A percentile compares a stretch with the other conserved stretches of the same genome.
phyloP scores from a whole-genome alignment of 129 eudicot genomes.

The Erigeron canadensis region DNA sequence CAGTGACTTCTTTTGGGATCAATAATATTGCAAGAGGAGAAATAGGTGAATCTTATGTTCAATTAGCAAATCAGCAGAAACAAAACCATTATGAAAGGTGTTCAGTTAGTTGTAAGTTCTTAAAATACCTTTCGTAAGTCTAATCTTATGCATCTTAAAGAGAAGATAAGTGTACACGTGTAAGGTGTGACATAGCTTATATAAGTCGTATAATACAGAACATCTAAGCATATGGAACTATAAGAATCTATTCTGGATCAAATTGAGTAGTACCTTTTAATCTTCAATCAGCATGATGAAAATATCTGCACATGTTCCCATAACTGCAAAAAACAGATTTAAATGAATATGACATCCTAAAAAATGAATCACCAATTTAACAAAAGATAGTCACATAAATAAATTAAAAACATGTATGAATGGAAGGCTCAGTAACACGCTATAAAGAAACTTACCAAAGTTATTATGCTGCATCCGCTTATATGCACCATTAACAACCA shows the following conservation, averaged over 20 bases:
- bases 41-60: background rate
- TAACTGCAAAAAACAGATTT: slow-evolving; percentile 17
- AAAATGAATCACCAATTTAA: background rate
- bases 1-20: background rate
- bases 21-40: background rate
- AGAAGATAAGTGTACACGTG: no score
- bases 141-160: background rate
- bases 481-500: background rate
- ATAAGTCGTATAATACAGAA: background rate
- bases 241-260: background rate
- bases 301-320: slow-evolving; percentile 1
- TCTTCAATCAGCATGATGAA: slow-evolving; percentile 16
- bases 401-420: background rate
- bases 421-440: background rate
- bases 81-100: background rate
- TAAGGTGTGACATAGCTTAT: background rate
- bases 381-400: background rate
- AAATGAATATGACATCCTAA: background rate
- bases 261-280: background rate
- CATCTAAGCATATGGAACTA: background rate
- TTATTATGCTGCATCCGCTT: slow-evolving; percentile 15
- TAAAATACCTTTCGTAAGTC: background rate
- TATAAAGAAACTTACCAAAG: slow-evolving; percentile 10
- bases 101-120: background rate
- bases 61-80: background rate